Evolutionary conservation across 495 filamentous ascomycete species (phyloP), one percentile per base, ranked within the genome.

Genomic region (Penicillium turbatum): DNA sequence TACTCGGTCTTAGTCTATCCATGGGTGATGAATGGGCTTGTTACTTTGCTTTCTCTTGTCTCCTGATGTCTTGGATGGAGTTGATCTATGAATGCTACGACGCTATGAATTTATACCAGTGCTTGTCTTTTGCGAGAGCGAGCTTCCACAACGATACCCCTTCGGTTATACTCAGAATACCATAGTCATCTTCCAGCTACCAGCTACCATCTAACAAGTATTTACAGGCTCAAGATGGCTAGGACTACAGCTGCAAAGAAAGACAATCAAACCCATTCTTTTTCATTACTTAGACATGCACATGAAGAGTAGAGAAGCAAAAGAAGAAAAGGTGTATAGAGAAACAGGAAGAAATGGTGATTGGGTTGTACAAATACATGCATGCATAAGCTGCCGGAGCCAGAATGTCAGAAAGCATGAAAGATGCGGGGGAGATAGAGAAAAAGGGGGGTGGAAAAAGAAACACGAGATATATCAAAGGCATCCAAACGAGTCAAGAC

Each of bases 361-460:
- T 61, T 68, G 53, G 56, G 57, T 67, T 71, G 61, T 75, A 75
- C 64, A 73, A 75, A 67, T 75, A 75, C 72, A 75, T 63, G 61
- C 62, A 70, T 74, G 72, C 70, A 75, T 60, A 57, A 68, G 61
- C 66, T 70, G 66, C 63, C 66, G 55, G 66, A 68, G 65, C 63
- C 61, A 66, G 55, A 56, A 53, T 59, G 56, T 64, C 56, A 62
- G 48, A 65, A 55, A 52, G 54, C 61, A 49, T 61, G 54, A 66
- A 61, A 59, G 52, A 64, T 65, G 60, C 60, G 48, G 49, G n/a
- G 51, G 55, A 51, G 35, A 49, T 29, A 38, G 38, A 60, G 54
- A 51, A 24, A 24, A 24, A 24, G 4, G 4, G 21, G 21, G 21
- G 21, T 24, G 53, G 37, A 61, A 57, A 53, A 35, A 40, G 15